These are phyloP conservation scores for Pyrenochaeta sp. DNA, from an alignment of 2,329 filamentous ascomycete genomes.

Conservation along the genomic window DNA sequence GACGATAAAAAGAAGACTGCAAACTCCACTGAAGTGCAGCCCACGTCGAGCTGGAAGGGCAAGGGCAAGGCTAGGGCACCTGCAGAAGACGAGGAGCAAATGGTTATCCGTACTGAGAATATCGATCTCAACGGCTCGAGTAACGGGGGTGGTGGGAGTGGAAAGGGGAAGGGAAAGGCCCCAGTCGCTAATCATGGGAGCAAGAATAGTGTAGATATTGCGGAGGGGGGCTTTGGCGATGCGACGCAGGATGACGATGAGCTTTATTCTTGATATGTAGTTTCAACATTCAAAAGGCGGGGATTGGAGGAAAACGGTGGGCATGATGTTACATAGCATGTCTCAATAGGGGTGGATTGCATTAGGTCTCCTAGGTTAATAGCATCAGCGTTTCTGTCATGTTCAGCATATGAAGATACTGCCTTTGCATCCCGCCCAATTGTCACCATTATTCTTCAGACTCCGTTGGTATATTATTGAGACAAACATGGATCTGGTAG, in stretches of 20 bases:
- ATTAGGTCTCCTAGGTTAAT: no score
- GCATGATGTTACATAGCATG: not conserved
- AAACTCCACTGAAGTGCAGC: not conserved
- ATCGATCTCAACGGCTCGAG: conserved; percentile 39
- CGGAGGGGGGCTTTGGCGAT: conserved; percentile 49
- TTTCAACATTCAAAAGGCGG: not conserved
- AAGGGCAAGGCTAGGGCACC: conserved; percentile 38
- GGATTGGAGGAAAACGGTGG: no score
- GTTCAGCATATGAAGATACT: no score
- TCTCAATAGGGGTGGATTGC: no score
- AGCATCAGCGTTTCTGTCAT: no score
- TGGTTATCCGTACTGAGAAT: conserved; percentile 52
- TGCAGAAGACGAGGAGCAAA: conserved; percentile 46
- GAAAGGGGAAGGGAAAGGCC: conserved; percentile 45
- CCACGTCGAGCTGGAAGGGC: conserved; percentile 19
- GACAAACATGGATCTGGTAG: no score
- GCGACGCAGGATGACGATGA: conserved; percentile 51
- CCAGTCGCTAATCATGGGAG: conserved; percentile 40
- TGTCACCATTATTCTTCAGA: no score
- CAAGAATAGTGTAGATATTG: conserved; percentile 45
- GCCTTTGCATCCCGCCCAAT: no score
- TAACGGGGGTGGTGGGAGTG: conserved; percentile 15
- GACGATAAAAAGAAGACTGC: conserved; percentile 51
- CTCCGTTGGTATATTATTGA: no score
- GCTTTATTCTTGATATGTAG: conserved; percentile 47